Base-by-base conservation (phyloP, 139 green algal species). In the Closterium sp. region DNA sequence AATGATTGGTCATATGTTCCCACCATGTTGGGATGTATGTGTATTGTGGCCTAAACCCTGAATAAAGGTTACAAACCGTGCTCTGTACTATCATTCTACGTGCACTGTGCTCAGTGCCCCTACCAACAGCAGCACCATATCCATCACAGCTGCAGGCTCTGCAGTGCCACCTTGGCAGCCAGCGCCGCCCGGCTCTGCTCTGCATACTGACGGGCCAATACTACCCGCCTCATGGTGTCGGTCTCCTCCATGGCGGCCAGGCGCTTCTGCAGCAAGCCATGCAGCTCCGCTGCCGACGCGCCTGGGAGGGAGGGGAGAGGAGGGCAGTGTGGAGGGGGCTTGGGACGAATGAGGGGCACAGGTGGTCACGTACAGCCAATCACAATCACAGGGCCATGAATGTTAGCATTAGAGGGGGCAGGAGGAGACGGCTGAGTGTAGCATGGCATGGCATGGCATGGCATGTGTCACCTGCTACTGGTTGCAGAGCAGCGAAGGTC, bases 61-160 rank as follows among this genome's bases (percentile, higher is more conserved):
- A n/a, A n/a, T n/a, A n/a, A n/a, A n/a, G n/a, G n/a, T n/a, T n/a
- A n/a, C n/a, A n/a, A n/a, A 66, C 4, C 7, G 19, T 66, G 43
- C 43, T 66, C 43, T 5, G 38, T 66, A 66, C 0, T 10, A 66
- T 12, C n/a, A n/a, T n/a, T n/a, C n/a, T 66, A 1, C 38, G 23
- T 76, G 55, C 55, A 25, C 55, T 28, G 55, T 76, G 16, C 16
- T 76, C 55, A 28, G 0, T 19, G 25, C 55, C 55, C 23, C 2
- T 19, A 76, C 10, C 55, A 76, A 28, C 55, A 28, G 38, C 55
- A 76, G 10, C 55, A 28, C 4, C 2, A 2, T 91, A 2, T 25
- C 12, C 90, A n/a, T 91, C 84, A 92, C 25, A 92, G 28, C 33
- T 31, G 31, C 10, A 92, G 90, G 90, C 64, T 89, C 85, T 92